phyloP scores from a whole-genome alignment of 805 yeast species.

The Ogataea degrootiae region DNA sequence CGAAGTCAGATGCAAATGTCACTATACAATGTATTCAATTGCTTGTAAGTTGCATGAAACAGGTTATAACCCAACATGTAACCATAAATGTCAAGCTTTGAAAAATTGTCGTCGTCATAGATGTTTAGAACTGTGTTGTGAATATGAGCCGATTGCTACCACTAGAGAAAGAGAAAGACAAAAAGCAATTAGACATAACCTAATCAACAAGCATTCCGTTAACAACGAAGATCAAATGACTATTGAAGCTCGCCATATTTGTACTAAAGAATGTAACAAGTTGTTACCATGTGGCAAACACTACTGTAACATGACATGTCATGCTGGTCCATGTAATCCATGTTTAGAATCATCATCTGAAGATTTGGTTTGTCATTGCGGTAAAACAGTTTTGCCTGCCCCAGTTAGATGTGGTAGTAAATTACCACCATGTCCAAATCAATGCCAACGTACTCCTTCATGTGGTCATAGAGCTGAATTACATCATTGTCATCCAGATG shows the following conservation, averaged over 20 bases:
- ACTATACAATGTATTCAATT: conserved; percentile 47
- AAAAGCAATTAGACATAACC: conserved; percentile 45
- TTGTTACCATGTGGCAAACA: conserved; percentile 62
- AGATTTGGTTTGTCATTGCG: conserved; percentile 77
- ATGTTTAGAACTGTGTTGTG: conserved; percentile 67
- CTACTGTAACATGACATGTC: conserved; percentile 66
- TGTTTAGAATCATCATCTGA: conserved; percentile 78
- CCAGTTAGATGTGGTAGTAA: conserved; percentile 82
- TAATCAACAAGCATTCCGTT: conserved; percentile 21
- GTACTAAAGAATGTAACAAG: conserved; percentile 62
- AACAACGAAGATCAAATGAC: conserved; percentile 46
- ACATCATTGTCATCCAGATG: conserved; percentile 74
- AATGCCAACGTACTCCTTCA: conserved; percentile 48
- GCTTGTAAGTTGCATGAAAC: conserved; percentile 57
- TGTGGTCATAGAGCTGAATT: conserved; percentile 73
- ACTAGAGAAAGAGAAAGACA: conserved; percentile 46
- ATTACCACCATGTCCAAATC: conserved; percentile 59
- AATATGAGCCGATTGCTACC: conserved; percentile 56
- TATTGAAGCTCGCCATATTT: conserved; percentile 71
- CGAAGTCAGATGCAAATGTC: conserved; percentile 59
- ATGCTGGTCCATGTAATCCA: conserved; percentile 73
- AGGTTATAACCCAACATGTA: conserved; percentile 57
- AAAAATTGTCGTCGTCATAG: conserved; percentile 79
- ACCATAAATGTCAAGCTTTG: conserved; percentile 65
- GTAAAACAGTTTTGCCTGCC: conserved; percentile 69